These are phyloP conservation scores for Teratosphaeria epicoccoides DNA, from an alignment of 2,329 filamentous ascomycete genomes.

Conservation along the genomic window DNA sequence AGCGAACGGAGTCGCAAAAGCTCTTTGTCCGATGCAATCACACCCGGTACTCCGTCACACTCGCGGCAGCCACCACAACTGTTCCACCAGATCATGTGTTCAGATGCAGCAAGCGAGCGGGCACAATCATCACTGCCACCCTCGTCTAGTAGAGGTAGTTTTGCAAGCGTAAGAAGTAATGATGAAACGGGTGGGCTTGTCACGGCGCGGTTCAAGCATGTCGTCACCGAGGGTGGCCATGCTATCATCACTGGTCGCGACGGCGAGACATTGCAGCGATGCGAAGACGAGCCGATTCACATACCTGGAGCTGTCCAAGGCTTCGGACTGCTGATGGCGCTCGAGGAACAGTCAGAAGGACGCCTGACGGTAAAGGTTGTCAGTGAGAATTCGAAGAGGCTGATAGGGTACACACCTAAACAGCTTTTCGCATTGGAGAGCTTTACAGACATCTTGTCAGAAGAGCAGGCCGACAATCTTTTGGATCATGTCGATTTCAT, in stretches of 20 bases:
- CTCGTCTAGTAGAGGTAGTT: constrained; percentile 17
- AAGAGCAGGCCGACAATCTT: constrained; percentile 74
- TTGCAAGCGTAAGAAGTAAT: constrained; percentile 25
- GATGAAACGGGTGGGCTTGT: constrained; percentile 43
- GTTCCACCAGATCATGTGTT: constrained; percentile 5
- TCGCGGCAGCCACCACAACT: constrained; percentile 5
- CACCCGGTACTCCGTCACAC: neutral
- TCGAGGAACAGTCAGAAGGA: constrained; percentile 59
- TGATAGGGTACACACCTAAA: constrained; percentile 67
- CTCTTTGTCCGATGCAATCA: neutral
- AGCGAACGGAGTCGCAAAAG: neutral
- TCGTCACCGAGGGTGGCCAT: constrained; percentile 66
- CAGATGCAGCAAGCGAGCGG: constrained; percentile 13
- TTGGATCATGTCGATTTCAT: constrained; percentile 84
- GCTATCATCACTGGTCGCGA: constrained; percentile 72
- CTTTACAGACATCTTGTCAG: constrained; percentile 73
- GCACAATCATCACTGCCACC: constrained; percentile 17
- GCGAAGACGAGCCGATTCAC: constrained; percentile 86
- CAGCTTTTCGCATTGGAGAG: constrained; percentile 63
- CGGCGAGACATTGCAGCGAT: constrained; percentile 60
- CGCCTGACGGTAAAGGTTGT: constrained; percentile 60
- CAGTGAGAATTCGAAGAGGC: constrained; percentile 66
- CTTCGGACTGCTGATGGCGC: constrained; percentile 66
- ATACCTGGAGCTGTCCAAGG: constrained; percentile 71
- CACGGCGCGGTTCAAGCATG: constrained; percentile 68